phyloP scores from a whole-genome alignment of 257 asterid genomes.

The Fraxinus quadrangulata region DNA sequence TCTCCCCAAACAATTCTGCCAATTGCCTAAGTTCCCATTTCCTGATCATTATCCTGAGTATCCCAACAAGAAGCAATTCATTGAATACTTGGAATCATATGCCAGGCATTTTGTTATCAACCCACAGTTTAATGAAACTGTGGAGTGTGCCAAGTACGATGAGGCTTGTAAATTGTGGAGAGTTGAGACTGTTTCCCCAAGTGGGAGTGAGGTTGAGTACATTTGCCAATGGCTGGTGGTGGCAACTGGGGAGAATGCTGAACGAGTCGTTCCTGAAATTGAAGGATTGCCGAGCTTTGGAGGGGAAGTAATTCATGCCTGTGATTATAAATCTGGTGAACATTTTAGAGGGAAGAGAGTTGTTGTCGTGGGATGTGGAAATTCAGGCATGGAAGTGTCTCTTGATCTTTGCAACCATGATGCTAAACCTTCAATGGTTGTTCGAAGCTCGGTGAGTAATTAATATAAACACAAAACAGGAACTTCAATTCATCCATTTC shows the following conservation, averaged over 20 bases:
- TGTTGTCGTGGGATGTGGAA: slow-evolving; percentile 84
- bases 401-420: slow-evolving; percentile 88
- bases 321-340: slow-evolving; percentile 81
- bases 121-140: slow-evolving; percentile 74
- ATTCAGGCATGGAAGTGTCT: slow-evolving; percentile 96
- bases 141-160: slow-evolving; percentile 76
- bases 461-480: neutral
- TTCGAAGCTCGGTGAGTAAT: slow-evolving; percentile 72
- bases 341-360: slow-evolving; percentile 67
- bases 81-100: slow-evolving; percentile 69
- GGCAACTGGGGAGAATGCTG: slow-evolving; percentile 91
- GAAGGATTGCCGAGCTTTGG: slow-evolving; percentile 63
- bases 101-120: slow-evolving; percentile 51
- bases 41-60: slow-evolving; percentile 84
- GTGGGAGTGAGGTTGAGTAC: slow-evolving; percentile 64
- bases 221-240: slow-evolving; percentile 87
- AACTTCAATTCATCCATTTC: neutral
- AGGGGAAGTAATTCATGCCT: slow-evolving; percentile 75
- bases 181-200: slow-evolving; percentile 44
- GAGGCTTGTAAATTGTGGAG: slow-evolving; percentile 66
- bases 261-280: slow-evolving; percentile 65
- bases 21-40: slow-evolving; percentile 64
- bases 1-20: slow-evolving; percentile 81
- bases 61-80: slow-evolving; percentile 68
- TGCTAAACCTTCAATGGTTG: slow-evolving; percentile 80